Conservation (phyloP, 2,329 filamentous ascomycete species). For the Xylariaceae sp. region DNA sequence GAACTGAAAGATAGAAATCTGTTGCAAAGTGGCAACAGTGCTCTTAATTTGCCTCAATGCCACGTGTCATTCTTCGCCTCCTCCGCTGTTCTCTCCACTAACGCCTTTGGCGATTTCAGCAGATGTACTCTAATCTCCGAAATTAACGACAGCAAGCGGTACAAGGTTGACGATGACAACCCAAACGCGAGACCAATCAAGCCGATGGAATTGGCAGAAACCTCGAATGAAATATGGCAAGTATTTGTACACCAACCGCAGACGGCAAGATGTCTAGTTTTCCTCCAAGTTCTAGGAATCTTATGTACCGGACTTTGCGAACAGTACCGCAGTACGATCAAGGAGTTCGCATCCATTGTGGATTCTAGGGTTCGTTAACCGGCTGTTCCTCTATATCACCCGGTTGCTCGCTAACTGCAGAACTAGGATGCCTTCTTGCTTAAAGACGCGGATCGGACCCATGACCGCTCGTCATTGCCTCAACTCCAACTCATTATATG, state of each 20-base stretch:
- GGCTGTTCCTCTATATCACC: not conserved
- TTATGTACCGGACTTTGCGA: slow-evolving; percentile 11
- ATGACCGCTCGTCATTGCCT: not conserved
- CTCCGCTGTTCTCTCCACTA: slow-evolving; percentile 24
- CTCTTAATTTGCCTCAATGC: not conserved
- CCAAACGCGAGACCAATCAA: not conserved
- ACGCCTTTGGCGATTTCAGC: slow-evolving; percentile 27
- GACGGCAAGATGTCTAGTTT: slow-evolving; percentile 25
- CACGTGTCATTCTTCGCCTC: slow-evolving; percentile 14
- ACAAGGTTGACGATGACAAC: not conserved
- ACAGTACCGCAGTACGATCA: slow-evolving; percentile 16
- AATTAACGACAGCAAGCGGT: no score
- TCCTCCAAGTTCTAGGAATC: slow-evolving; percentile 10
- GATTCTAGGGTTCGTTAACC: slow-evolving; percentile 7
- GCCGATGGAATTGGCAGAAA: not conserved
- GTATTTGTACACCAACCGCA: slow-evolving; percentile 29
- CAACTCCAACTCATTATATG: slow-evolving; percentile 18
- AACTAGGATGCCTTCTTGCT: slow-evolving; percentile 11
- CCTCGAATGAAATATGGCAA: slow-evolving; percentile 22
- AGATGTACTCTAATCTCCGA: slow-evolving; percentile 24
- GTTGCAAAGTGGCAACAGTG: no score
- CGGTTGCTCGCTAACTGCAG: not conserved
- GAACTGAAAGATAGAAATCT: not conserved
- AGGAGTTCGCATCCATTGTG: slow-evolving; percentile 4
- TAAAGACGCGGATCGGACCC: not conserved